Evolutionary conservation across 257 asterid genomes (phyloP), one percentile per base, ranked within the genome.

Genomic region (Lycium ferocissimum): DNA sequence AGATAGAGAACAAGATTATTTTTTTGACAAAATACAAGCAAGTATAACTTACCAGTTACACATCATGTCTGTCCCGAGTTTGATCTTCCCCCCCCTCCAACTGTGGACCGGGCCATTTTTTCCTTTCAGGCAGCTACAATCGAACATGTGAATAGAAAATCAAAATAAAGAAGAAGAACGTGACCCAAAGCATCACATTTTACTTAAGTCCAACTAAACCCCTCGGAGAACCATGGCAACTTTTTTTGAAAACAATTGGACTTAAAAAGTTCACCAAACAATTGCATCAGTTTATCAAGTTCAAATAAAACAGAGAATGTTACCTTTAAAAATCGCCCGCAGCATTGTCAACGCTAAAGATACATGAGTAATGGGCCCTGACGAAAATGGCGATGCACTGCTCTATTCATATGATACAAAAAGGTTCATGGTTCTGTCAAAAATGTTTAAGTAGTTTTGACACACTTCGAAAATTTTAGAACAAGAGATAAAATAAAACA

Each of bases 61-160:
- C 85, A 86, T 93, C 89, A 78, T 89, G 90, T 47, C 89, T 91
- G 89, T 93, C 97, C 93, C 86, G 97, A 87, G 99, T 99, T 92
- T 97, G 99, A 45, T 94, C 95, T 91, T 97, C 99, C 99, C 99
- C 73, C 20, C 40, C 87, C 99, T 92, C 99, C 99, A 97, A 86
- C 92, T 92, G 80, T 97, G 99, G 78, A 97, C 89, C 99, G 95
- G 84, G 84, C 83, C 88, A 89, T 9, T 82, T 53, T 82, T 76
- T 83, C 81, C 53, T 49, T 47, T 80, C 78, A 85, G 70, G 58
- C 43, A 43, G 79, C 43, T 26, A 61, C 47, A 70, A 63, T 89
- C 80, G 76, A 51, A n/a, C n/a, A 80, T 3, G 61, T 78, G 76
- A 85, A 83, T 58, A 49, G 71, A 40, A 53, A n/a, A n/a, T n/a